phyloP scores from a whole-genome alignment of 352 stramenopile species.

The Thalassiosira livingstoniorum region DNA sequence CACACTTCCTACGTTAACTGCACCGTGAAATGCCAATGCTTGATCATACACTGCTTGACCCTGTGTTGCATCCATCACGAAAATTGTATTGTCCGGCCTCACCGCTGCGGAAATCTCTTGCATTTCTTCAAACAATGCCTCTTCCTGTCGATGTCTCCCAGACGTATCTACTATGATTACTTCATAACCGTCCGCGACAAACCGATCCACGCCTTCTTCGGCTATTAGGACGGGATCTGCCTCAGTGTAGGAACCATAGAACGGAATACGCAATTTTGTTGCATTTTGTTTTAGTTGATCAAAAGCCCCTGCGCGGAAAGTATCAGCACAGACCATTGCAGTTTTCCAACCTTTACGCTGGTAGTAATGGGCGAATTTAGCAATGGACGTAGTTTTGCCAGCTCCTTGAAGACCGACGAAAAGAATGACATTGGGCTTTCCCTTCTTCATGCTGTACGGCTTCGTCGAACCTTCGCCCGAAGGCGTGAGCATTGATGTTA shows the following conservation, averaged over 20 bases:
- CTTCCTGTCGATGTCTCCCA: slow-evolving; percentile 98
- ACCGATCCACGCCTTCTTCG: slow-evolving; percentile 96
- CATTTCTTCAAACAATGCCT: slow-evolving; percentile 99
- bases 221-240: slow-evolving; percentile 98
- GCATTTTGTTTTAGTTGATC: slow-evolving; percentile 99
- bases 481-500: slow-evolving; percentile 82
- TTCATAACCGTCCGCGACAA: slow-evolving; percentile 96
- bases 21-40: slow-evolving; percentile 93
- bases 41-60: slow-evolving; percentile 98
- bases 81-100: slow-evolving; percentile 96
- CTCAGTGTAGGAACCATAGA: slow-evolving; percentile 98
- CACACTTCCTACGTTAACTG: slow-evolving; percentile 96
- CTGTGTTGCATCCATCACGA: slow-evolving; percentile 99
- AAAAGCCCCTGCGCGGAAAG: slow-evolving; percentile 97
- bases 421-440: slow-evolving; percentile 88
- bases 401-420: slow-evolving; percentile 93
- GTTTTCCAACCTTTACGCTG: slow-evolving; percentile 97
- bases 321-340: slow-evolving; percentile 99
- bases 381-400: slow-evolving; percentile 99
- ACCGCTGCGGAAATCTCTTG: slow-evolving; percentile 96
- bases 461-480: slow-evolving; percentile 42
- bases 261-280: slow-evolving; percentile 96
- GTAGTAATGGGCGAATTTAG: slow-evolving; percentile 99
- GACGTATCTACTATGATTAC: slow-evolving; percentile 99
- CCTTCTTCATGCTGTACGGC: slow-evolving; percentile 84